A percentile compares a stretch with the other conserved stretches of the same genome.
phyloP scores from a whole-genome alignment of 345 rosid species.

The Eucalyptus tenuipes region DNA sequence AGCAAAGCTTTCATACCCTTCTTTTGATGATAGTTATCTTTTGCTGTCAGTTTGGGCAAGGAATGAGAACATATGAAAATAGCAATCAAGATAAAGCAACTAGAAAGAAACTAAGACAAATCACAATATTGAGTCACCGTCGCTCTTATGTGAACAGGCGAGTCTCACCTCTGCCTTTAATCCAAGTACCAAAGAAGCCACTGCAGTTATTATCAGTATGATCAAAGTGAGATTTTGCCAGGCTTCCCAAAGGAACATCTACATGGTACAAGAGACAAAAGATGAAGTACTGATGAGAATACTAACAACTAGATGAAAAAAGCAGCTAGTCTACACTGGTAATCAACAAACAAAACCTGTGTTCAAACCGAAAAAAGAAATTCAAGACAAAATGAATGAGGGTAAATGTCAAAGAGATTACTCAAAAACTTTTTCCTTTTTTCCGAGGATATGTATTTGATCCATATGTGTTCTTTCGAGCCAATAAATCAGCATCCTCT shows the following conservation, averaged over 20 bases:
- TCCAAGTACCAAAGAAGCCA: slow-evolving; percentile 77
- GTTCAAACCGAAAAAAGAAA: not conserved
- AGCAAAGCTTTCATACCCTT: not conserved
- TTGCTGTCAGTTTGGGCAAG: not conserved
- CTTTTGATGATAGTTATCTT: not conserved
- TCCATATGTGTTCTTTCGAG: slow-evolving; percentile 62
- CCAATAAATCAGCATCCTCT: slow-evolving; percentile 54
- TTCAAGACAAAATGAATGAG: not conserved
- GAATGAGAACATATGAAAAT: not conserved
- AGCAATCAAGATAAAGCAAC: not conserved
- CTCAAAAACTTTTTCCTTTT: slow-evolving; percentile 86
- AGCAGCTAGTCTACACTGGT: not conserved
- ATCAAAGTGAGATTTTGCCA: slow-evolving; percentile 78
- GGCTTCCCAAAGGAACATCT: slow-evolving; percentile 88
- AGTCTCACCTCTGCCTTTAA: slow-evolving; percentile 82
- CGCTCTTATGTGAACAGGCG: not conserved
- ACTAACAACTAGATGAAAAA: not conserved
- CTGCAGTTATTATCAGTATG: slow-evolving; percentile 84
- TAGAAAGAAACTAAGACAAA: not conserved
- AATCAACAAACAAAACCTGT: not conserved
- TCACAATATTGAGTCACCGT: fast-evolving
- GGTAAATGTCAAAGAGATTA: not conserved
- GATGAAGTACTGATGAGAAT: not conserved
- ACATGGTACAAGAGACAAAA: not conserved
- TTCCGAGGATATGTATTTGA: slow-evolving; percentile 84